Evolutionary conservation across 441 rosid species (phyloP).

Genomic region (Jatropha podagrica): DNA sequence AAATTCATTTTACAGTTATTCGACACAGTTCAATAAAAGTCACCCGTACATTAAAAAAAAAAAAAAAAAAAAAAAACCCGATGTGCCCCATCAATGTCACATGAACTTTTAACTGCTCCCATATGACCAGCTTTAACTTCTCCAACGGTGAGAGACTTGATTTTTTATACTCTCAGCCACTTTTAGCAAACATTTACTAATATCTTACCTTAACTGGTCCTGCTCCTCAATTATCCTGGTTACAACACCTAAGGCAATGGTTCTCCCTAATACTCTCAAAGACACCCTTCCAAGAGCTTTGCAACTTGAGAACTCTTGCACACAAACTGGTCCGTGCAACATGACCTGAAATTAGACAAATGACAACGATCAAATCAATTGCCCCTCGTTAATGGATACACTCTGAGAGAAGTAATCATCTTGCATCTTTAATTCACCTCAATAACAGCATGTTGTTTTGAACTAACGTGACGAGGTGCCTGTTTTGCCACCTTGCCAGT

Average conservation of each 20-base stretch:
- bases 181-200: neutral
- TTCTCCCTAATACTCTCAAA: constrained; percentile 76
- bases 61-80: too few species aligned
- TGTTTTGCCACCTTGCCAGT: constrained; percentile 82
- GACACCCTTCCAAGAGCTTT: constrained; percentile 89
- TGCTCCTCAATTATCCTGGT: constrained; percentile 61
- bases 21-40: neutral
- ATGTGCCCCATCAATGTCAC: neutral
- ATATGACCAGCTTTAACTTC: neutral
- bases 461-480: constrained; percentile 70
- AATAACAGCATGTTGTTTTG: constrained; percentile 80
- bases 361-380: neutral
- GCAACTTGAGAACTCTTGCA: constrained; percentile 64
- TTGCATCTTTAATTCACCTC: constrained; percentile 50
- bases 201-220: neutral
- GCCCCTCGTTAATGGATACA: neutral
- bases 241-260: constrained; percentile 79
- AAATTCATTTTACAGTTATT: neutral
- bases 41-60: neutral
- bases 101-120: neutral
- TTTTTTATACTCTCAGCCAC: neutral
- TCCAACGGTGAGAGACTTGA: too few species aligned
- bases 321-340: constrained; percentile 67
- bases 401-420: neutral
- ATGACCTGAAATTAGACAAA: constrained; percentile 48